Base-by-base conservation (phyloP, 2,329 filamentous ascomycete species). In the Pseudogymnoascus pannorum region DNA sequence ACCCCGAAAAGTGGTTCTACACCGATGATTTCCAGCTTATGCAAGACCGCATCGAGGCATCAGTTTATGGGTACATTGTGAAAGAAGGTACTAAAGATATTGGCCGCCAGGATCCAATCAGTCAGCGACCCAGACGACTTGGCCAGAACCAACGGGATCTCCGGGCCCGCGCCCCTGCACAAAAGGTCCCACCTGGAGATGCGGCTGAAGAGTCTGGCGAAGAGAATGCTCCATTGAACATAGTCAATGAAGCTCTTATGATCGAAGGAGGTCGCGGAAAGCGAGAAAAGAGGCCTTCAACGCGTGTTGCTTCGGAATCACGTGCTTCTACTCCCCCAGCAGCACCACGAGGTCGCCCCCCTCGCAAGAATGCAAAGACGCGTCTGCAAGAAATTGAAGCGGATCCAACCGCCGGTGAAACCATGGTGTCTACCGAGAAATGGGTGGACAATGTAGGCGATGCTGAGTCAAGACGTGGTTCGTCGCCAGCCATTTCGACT, bases 51-150 rank as follows among this genome's bases (percentile, higher is more conserved):
- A 75, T 85, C 64, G 81, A 83, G 78, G 83, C 84, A 6, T 77
- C 81, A 63, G 77, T 79, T 1, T 87, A 86, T 67, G 79, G 81
- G 14, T 86, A 86, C 66, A 81, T 85, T 63, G 84, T 86, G 65
- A 83, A 86, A 66, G 76, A 80, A 8, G 80, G 83, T 59, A 78
- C 79, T 2, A 78, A 78, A 63, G 82, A 82, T 71, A 76, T 86
- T 62, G 83, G 83, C 18, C 76, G 76, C 35, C 85, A 87, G 68
- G 82, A 86, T 63, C 82, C 83, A 0, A 74, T 81, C 35, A 78
- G 76, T 8, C 83, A 86, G 66, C 74, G 77, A 36, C 44, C 48
- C 20, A 73, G 59, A 22, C 57, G 36, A 18, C 33, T 40, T 24
- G 57, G 57, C 36, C 33, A 58, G 36, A 54, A 54, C 9, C 48